Conservation (phyloP, 352 stramenopile genomes). For the Globisporangium recalcitrans region DNA sequence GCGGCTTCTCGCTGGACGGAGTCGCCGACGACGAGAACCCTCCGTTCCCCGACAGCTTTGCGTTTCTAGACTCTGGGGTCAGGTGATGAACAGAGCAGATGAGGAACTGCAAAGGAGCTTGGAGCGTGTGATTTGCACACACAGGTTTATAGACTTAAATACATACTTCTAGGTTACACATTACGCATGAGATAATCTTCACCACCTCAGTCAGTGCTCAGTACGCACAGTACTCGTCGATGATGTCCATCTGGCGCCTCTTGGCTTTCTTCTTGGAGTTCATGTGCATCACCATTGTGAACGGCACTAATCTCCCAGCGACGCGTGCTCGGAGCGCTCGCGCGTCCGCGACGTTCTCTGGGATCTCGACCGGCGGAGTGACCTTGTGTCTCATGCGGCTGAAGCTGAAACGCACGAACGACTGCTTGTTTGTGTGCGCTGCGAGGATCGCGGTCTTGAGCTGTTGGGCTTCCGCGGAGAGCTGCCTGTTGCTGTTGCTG, state of each 20-base stretch:
- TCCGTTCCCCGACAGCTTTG: slow-evolving; percentile 62
- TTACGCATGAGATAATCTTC: background rate
- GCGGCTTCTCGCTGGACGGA: slow-evolving; percentile 9
- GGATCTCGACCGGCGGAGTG: slow-evolving; percentile 10
- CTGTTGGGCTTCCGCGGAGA: slow-evolving; percentile 6
- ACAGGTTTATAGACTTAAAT: background rate
- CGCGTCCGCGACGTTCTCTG: background rate
- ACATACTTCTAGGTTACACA: background rate
- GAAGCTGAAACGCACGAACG: slow-evolving; percentile 14
- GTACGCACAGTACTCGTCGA: slow-evolving; percentile 9
- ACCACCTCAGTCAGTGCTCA: background rate
- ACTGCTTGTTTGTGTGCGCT: background rate
- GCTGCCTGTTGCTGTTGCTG: background rate
- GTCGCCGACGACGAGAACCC: slow-evolving; percentile 25
- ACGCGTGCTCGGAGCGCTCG: background rate
- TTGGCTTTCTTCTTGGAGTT: background rate
- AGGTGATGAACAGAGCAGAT: too few species aligned
- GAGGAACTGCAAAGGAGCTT: background rate
- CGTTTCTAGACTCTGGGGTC: slow-evolving; percentile 38
- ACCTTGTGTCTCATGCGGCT: slow-evolving; percentile 9
- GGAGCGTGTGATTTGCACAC: background rate
- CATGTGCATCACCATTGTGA: background rate
- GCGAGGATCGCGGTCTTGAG: slow-evolving; percentile 11
- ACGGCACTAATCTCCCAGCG: slow-evolving; percentile 1
- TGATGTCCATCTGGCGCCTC: background rate